phyloP scores from a whole-genome alignment of 2,329 filamentous ascomycete species.

The Fusarium cyanostomum region DNA sequence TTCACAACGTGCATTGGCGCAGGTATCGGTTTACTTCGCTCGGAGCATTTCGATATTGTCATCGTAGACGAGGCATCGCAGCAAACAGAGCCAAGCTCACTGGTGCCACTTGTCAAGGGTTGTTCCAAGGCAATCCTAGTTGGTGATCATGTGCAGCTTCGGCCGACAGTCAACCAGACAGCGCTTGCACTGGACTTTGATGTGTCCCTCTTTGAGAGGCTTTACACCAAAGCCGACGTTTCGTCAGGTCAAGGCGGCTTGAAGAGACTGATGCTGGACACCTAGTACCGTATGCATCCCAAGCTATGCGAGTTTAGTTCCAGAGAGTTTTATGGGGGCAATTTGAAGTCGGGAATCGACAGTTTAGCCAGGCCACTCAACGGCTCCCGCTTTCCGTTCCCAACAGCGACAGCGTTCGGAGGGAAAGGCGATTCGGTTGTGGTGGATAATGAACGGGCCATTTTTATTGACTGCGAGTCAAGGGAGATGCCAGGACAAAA shows the following conservation, averaged over 20 bases:
- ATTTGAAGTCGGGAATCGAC: conserved; percentile 47
- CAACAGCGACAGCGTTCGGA: conserved; percentile 13
- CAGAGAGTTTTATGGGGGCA: conserved; percentile 51
- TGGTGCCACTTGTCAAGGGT: conserved; percentile 54
- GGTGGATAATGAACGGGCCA: neutral
- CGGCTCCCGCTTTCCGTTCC: conserved; percentile 25
- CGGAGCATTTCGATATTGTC: conserved; percentile 51
- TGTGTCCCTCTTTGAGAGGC: conserved; percentile 55
- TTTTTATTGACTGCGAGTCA: conserved; percentile 50
- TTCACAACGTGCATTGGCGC: conserved; percentile 58
- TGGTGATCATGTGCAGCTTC: conserved; percentile 58
- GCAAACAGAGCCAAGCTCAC: conserved; percentile 53
- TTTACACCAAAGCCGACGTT: conserved; percentile 42
- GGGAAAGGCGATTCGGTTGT: rapidly evolving
- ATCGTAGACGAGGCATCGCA: conserved; percentile 60
- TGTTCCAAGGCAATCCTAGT: conserved; percentile 55
- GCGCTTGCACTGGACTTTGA: conserved; percentile 50
- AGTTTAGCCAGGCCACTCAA: conserved; percentile 32
- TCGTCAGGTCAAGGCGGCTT: neutral
- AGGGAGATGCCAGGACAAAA: conserved; percentile 50
- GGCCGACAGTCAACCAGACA: conserved; percentile 53
- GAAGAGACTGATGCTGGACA: conserved; percentile 54
- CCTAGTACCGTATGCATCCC: conserved; percentile 56
- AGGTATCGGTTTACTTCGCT: conserved; percentile 52
- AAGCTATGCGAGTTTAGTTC: conserved; percentile 53